Conservation (phyloP, 2,329 filamentous ascomycete species). For the Cryphonectria nitschkei region DNA sequence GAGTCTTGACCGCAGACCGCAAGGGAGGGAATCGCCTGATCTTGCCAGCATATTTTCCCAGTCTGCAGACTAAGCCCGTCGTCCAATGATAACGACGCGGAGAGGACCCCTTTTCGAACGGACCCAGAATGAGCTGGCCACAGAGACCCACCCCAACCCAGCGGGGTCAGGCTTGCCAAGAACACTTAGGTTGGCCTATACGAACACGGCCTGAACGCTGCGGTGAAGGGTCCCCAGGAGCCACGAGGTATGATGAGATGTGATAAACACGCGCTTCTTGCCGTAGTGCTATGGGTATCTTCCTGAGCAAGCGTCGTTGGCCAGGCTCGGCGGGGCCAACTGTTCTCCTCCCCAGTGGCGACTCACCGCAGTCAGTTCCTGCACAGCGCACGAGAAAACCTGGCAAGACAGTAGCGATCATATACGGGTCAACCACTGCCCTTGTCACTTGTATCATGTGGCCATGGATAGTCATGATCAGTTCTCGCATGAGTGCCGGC, state of each 20-base stretch:
- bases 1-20: background rate
- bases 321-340: background rate
- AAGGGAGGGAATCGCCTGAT: background rate
- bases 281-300: background rate
- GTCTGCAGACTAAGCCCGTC: background rate
- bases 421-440: background rate
- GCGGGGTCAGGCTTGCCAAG: background rate
- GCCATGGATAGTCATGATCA: background rate
- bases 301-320: background rate
- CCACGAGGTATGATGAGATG: background rate
- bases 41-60: background rate
- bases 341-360: background rate
- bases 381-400: background rate
- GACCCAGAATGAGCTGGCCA: conserved; percentile 1
- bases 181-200: background rate
- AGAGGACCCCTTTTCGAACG: background rate
- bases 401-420: background rate
- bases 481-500: background rate
- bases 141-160: background rate
- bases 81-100: background rate
- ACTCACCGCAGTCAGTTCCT: background rate
- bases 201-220: background rate
- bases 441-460: background rate
- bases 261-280: background rate
- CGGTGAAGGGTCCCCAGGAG: background rate